Evolutionary conservation across 306 rosid genomes (phyloP).

Genomic region (Medicago lupulina): DNA sequence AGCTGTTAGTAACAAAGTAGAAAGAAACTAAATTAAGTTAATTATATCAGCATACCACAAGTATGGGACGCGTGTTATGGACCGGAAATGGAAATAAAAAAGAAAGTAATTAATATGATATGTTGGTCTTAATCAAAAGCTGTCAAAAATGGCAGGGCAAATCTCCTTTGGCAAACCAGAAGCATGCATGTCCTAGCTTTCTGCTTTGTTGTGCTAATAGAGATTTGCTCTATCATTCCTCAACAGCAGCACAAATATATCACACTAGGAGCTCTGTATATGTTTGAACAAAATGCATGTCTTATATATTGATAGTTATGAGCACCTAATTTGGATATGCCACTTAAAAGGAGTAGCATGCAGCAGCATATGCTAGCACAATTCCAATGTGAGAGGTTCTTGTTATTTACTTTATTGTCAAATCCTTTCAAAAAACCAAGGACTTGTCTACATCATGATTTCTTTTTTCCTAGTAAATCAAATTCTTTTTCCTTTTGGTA

Average conservation of each 20-base stretch:
- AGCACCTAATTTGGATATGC: conserved; percentile 67
- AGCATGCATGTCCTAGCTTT: conserved; percentile 35
- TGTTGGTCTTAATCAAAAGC: not conserved
- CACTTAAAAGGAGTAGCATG: conserved; percentile 35
- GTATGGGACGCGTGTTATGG: not conserved
- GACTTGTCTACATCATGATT: conserved; percentile 35
- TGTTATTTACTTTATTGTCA: conserved; percentile 31
- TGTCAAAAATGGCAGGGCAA: conserved; percentile 81
- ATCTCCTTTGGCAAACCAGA: conserved; percentile 87
- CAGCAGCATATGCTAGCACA: conserved; percentile 53
- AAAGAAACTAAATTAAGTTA: conserved; percentile 19
- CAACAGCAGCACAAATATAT: conserved; percentile 44
- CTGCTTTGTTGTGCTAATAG: conserved; percentile 60
- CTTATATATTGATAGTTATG: conserved; percentile 38
- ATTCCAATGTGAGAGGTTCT: conserved; percentile 47
- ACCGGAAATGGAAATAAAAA: not conserved
- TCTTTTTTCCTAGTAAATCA: conserved; percentile 1
- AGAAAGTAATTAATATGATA: not conserved
- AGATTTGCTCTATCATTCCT: conserved; percentile 76
- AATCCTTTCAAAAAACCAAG: conserved; percentile 13
- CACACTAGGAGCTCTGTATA: conserved; percentile 16
- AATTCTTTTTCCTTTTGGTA: conserved; percentile 33
- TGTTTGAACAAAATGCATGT: conserved; percentile 30
- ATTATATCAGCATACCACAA: not conserved
- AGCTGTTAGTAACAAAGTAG: not conserved